Percentiles rank a stretch among this genome's conserved stretches.
Conservation (phyloP, 768 basidiomycete species). For the Tephrocybe sp. region DNA sequence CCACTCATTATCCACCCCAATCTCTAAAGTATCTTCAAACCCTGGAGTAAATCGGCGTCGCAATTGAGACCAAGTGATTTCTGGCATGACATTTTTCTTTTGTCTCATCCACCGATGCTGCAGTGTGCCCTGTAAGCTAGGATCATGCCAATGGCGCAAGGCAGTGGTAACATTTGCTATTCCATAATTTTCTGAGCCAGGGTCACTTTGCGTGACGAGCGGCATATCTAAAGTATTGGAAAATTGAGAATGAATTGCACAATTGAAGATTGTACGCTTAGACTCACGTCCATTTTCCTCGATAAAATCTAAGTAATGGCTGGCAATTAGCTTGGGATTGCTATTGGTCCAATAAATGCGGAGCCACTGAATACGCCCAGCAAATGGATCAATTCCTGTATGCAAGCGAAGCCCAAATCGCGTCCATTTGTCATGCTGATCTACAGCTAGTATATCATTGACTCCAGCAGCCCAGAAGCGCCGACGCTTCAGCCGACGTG, state of each 20-base stretch:
- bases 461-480: slow-evolving; percentile 35
- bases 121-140: slow-evolving; percentile 29
- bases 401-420: slow-evolving; percentile 35
- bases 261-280: not conserved
- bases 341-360: slow-evolving; percentile 34
- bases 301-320: slow-evolving; percentile 26
- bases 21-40: slow-evolving; percentile 30
- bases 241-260: not conserved
- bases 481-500: slow-evolving; percentile 15
- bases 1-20: slow-evolving; percentile 26
- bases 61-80: slow-evolving; percentile 39
- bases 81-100: slow-evolving; percentile 41
- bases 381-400: slow-evolving; percentile 25
- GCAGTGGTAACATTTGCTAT: slow-evolving; percentile 44
- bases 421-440: slow-evolving; percentile 46
- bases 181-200: slow-evolving; percentile 40
- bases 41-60: slow-evolving; percentile 26
- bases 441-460: slow-evolving; percentile 32
- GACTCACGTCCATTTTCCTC: slow-evolving; percentile 17
- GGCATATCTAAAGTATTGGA: slow-evolving; percentile 32
- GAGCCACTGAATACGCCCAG: slow-evolving; percentile 27
- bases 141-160: slow-evolving; percentile 38
- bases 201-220: slow-evolving; percentile 42
- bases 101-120: slow-evolving; percentile 39
- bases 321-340: slow-evolving; percentile 23